These are phyloP conservation scores for Peronosclerospora sorghi DNA, from an alignment of 352 stramenopile genomes.

Conservation along the genomic window DNA sequence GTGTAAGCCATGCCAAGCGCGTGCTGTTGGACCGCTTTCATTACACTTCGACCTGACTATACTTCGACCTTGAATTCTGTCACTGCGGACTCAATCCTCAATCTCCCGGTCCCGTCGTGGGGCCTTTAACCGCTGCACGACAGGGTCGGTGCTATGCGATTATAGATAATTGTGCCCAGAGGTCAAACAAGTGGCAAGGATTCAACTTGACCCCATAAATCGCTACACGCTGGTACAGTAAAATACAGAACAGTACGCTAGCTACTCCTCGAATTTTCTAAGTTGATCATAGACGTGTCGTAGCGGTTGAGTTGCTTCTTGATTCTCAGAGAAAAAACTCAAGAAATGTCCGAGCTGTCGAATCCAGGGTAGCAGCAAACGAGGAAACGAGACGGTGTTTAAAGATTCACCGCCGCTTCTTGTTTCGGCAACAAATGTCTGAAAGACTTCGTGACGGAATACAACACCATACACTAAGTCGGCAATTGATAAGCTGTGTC, in stretches of 20 bases:
- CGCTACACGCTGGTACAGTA: not conserved
- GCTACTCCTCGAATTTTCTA: conserved; percentile 49
- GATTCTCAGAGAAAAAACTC: conserved; percentile 81
- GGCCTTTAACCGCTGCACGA: no score
- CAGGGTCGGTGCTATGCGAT: no score
- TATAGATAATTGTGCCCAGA: no score
- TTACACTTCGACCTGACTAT: no score
- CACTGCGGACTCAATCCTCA: no score
- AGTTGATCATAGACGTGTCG: conserved; percentile 74
- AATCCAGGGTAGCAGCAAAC: conserved; percentile 73
- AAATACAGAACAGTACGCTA: conserved; percentile 4
- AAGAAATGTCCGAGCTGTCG: conserved; percentile 81
- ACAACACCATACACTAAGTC: conserved; percentile 77
- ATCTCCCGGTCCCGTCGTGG: no score
- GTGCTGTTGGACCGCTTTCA: no score
- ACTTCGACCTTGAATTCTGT: no score
- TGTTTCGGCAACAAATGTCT: conserved; percentile 33
- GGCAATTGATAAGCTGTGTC: conserved; percentile 70
- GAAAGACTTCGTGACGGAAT: conserved; percentile 81
- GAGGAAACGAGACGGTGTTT: conserved; percentile 34
- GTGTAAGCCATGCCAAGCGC: no score
- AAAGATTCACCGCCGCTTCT: conserved; percentile 8
- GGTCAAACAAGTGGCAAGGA: no score
- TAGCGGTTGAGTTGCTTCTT: conserved; percentile 68
- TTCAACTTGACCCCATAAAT: no score